Evolutionary conservation across 2,329 filamentous ascomycete genomes (phyloP), one percentile per base, ranked within the genome.

Genomic region (Aureobasidium leucospermi): DNA sequence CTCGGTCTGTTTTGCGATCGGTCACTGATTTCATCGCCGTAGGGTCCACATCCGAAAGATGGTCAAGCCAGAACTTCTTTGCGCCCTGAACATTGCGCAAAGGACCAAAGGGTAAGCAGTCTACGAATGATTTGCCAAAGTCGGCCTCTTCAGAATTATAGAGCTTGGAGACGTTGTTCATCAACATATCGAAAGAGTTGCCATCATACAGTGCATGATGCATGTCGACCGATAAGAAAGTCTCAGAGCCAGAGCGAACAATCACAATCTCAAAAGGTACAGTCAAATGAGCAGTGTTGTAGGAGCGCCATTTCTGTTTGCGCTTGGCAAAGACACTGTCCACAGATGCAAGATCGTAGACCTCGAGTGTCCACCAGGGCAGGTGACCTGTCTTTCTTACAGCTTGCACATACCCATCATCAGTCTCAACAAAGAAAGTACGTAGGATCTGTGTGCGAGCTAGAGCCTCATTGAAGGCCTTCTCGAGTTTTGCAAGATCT

Each of bases 181-280:
- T 78, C 41, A 96, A 78, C 28, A 90, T 70, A 1, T 81, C 79
- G 41, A 96, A 80, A 62, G 90, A 93, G 64, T 82, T 87, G 1
- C 90, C 92, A 71, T 96, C 92, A 66, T 96, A 96, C 0, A 96
- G 71, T 0, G 83, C 90, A 69, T 96, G 92, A 72, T 96, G 96
- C 0, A 95, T 85, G 47, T 87, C 81, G 2, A 96, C 67, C 2
- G 79, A 73, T 34, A 96, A 72, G 0, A 78, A 63, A 6, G 66
- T 67, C 13, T 63, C 63, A 1, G 63, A 59, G 5, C 69, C 63
- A 9, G 68, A 67, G 29, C 64, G 66, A 6, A 83, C 61, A 0
- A 80, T 58, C 1, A 80, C 67, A 1, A 85, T 63, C 57, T 84
- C 76, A 4, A 87, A 69, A 0, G 86, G 86, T 6, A 70, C 72